Conservation (phyloP, 768 basidiomycete species). For the Psilocybe sp. region DNA sequence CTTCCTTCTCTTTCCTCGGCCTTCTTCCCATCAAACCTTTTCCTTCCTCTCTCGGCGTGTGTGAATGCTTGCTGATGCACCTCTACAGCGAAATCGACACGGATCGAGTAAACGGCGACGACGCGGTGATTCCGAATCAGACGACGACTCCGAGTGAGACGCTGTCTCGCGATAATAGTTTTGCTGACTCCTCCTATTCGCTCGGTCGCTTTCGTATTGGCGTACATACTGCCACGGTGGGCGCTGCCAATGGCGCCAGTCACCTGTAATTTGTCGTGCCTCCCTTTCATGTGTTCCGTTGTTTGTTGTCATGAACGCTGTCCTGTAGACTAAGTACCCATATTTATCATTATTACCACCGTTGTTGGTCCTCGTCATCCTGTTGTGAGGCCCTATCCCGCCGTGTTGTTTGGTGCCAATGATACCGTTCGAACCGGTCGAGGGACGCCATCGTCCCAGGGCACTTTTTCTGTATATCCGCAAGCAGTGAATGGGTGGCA, state of each 20-base stretch:
- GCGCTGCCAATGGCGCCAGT: background rate
- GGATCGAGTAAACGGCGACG: conserved; percentile 67
- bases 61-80: conserved; percentile 10
- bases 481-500: conserved; percentile 21
- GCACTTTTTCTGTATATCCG: no score
- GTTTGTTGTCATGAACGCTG: conserved; percentile 12
- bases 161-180: conserved; percentile 22
- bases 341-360: conserved; percentile 2
- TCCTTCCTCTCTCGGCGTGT: no score
- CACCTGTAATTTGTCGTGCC: background rate
- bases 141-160: conserved; percentile 59
- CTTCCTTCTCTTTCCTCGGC: conserved; percentile 10
- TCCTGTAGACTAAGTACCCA: background rate
- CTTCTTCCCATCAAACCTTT: no score
- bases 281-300: background rate
- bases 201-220: background rate
- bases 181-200: background rate
- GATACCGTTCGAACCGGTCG: no score
- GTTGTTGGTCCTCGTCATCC: conserved; percentile 7
- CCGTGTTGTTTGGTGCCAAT: no score
- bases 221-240: no score
- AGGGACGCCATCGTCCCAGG: no score
- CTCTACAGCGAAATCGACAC: conserved; percentile 72
- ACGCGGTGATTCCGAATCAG: conserved; percentile 62
- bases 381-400: conserved; percentile 17